A percentile compares a stretch with the other conserved stretches of the same genome.
These are phyloP conservation scores for Trichoderma virens DNA, from an alignment of 495 filamentous ascomycete species.

Conservation along the genomic window DNA sequence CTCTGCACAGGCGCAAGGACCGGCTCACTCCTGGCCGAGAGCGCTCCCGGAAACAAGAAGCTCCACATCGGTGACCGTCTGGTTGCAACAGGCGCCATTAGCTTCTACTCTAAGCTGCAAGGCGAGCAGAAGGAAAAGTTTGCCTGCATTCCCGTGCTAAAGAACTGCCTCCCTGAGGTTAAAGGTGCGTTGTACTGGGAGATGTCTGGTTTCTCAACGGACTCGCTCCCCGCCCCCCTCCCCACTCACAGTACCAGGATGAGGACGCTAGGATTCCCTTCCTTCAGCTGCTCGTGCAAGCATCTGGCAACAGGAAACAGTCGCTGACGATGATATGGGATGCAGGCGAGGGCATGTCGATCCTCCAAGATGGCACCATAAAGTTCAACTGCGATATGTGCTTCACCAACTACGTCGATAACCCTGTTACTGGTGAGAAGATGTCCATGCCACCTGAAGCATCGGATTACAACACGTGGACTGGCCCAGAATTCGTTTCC, in stretches of 20 bases:
- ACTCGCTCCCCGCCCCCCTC: not conserved
- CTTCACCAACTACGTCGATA: conserved; percentile 16
- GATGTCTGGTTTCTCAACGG: not conserved
- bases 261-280: not conserved
- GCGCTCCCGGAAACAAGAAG: conserved; percentile 32
- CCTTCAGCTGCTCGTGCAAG: not conserved
- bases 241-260: not conserved
- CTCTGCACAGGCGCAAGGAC: conserved; percentile 44
- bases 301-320: not conserved
- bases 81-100: conserved; percentile 40
- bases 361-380: conserved; percentile 13
- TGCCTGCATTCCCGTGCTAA: conserved; percentile 20
- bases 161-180: conserved; percentile 15
- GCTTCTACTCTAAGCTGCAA: conserved; percentile 26
- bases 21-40: conserved; percentile 41
- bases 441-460: conserved; percentile 17
- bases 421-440: conserved; percentile 12
- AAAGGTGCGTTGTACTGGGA: conserved; percentile 13
- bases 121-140: conserved; percentile 21
- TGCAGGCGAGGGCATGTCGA: conserved; percentile 23
- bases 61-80: conserved; percentile 41
- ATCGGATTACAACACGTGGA: conserved; percentile 15
- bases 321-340: conserved; percentile 8
- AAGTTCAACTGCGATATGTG: conserved; percentile 30
- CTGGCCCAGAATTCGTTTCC: conserved; percentile 15